Base-by-base conservation (phyloP, 352 stramenopile species). In the Phytophthora fragariaefolia region DNA sequence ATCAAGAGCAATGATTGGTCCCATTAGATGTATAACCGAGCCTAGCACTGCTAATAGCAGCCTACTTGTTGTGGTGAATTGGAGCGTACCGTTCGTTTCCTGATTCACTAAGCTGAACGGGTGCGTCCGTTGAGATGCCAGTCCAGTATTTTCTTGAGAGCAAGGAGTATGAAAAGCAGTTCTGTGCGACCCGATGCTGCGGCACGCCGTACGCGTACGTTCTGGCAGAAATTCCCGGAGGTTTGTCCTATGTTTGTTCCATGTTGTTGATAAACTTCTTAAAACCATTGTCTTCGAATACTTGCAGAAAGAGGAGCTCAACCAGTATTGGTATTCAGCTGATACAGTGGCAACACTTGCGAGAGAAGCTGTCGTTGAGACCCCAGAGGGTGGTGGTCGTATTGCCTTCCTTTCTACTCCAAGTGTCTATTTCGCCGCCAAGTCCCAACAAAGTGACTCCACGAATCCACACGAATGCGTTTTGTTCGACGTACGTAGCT, bases 291-390 rank as follows among this genome's bases (percentile, higher is more conserved):
- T 9, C 30, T 5, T 22, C n/a, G 20, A 38, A 24, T 23, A 22
- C 2, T 30, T 40, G 18, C 20, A 98, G 83, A 97, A 98, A 74
- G 86, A 87, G 67, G 83, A 98, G 67, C 73, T 98, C n/a, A 98
- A 98, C 74, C 96, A 98, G 71, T 98, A 98, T 64, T 98, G 95
- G 95, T 98, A 98, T 67, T 98, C 91, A 1, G 67, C 77, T 5
- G 63, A 80, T 6, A 98, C 95, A 0, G 94, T 98, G 20, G 74
- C 97, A 20, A 79, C 73, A 18, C 60, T 93, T n/a, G 83, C 83
- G 0, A 63, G 72, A 15, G 87, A 94, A 64, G 79, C 89, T 2
- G 45, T 91, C 18, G 74, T 77, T 15, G 80, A 96, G 51, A 88
- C 82, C 23, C 53, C 55, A 2, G 48, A 58, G 23, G 24, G 42